Base-by-base conservation (phyloP, 208 protist species). In the Perkinsela sp. region DNA sequence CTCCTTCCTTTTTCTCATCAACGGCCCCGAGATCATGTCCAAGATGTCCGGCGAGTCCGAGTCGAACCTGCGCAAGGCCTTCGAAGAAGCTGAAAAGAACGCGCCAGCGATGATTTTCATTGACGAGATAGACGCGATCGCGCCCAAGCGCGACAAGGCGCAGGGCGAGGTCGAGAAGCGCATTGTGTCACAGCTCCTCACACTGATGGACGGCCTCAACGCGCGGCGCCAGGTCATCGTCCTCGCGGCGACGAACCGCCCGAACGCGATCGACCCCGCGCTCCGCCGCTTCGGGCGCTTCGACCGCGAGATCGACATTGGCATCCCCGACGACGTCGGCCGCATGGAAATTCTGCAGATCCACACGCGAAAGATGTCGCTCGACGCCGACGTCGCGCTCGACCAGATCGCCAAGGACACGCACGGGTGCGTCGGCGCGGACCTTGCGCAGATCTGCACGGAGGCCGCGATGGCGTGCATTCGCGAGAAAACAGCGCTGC, bases 291-390 rank as follows among this genome's bases (percentile, higher is more conserved):
- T 99, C 78, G 98, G 98, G 69, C 89, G 98, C 69, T 99, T 99
- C 75, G 98, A 99, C 79, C 85, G 97, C 72, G 97, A 99, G 87
- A 91, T 99, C 48, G 96, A 99, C 80, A 98, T 99, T 75, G 94
- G 95, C 32, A 93, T 99, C 32, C 98, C 98, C n/a, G 97, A 99
- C 75, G 88, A 96, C 68, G 97, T 89, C 69, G 97, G 96, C 48
- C 89, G 97, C 69, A 80, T 98, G 28, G 95, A 99, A 78, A 96
- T 99, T 67, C 77, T 99, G 29, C 84, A 92, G 72, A 99, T 99
- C 75, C 97, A 99, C 85, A 99, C 97, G 2, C 98, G 98, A 78
- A 99, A 99, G 83, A 99, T 99, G 97, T 98, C 98, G 83, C 81
- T 99, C 16, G 80, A 85, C 68, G 85, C 92, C n/a, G 85, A 96